Base-by-base conservation (phyloP, 2,329 filamentous ascomycete species). In the Penicillium hordei region DNA sequence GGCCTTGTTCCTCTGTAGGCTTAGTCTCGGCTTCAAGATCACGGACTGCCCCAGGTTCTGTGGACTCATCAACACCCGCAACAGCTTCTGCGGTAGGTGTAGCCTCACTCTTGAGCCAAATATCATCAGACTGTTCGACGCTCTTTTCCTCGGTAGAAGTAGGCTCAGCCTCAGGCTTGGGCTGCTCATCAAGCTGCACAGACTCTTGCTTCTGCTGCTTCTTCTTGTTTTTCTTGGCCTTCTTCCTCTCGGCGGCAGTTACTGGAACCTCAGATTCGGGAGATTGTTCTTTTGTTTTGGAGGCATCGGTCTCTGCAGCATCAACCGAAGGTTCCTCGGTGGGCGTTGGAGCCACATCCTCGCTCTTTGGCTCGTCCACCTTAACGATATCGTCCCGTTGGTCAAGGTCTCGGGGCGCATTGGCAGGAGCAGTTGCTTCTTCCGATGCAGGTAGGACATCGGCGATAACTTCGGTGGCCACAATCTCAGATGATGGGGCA, bases 221-320 rank as follows among this genome's bases (percentile, higher is more conserved):
- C 39, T 72, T 72, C 61, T 68, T 72, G 33, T 69, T 70, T 59
- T 79, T 81, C 69, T 79, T 79, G 10, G 70, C 69, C 62, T 76
- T 79, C 57, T 72, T 75, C 61, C 70, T 73, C 39, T 66, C 59
- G 5, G 65, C 64, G 13, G 64, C 62, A 38, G 65, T 64, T 59
- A 64, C 57, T 3, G 54, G 53, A 9, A 57, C 49, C 27, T 62
- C 63, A 0, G 50, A 17, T 19, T 58, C 58, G 5, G 49, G 48
- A 15, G 33, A 34, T 34, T 56, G 9, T 38, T 57, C 52, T 9
- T 48, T 40, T 19, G 53, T 45, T 4, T 45, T 31, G 6, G 52
- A 27, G 8, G 31, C 21, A 6, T 62, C 55, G 13, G 36, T 10
- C 15, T 60, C 48, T 29, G 48, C 13, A 13, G 40, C 15, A 5